Base-by-base conservation (phyloP, 176 grass and related monocot genomes). In the Cenchrus purpureus region DNA sequence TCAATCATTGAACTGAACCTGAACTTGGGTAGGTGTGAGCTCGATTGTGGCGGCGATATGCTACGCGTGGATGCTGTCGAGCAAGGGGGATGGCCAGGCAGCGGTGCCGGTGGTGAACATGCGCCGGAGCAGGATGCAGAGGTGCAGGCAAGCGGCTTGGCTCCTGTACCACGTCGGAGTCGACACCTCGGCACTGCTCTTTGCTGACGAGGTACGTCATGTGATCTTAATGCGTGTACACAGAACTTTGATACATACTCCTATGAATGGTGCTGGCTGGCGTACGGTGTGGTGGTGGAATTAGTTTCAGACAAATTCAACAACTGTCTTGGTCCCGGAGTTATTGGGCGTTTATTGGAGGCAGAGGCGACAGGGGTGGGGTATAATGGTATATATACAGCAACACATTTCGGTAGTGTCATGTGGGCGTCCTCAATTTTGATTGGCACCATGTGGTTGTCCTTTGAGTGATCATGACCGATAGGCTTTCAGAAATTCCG, bases 141-240 rank as follows among this genome's bases (percentile, higher is more conserved):
- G 86, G 70, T 89, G 86, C 72, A 90, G 79, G 84, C 90, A 92
- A 58, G 87, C 85, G 68, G 90, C 87, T 58, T 95, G 93, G 87
- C 87, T 92, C 51, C 88, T 94, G 72, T 80, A 88, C 84, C 85
- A 95, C 86, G 79, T 88, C 45, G 90, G 92, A 8, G 72, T 94
- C 74, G 92, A 94, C 55, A 63, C 90, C 66, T 94, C 92, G 6
- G 87, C 85, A 9, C 76, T 95, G 69, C 87, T 95, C 79, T 95
- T 92, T 28, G 57, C 85, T 1, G 82, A 90, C 14, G 90, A 95
- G 93, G 90, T 95, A 92, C 65, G 19, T 4, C 55, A 78, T 71
- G 32, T 63, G 65, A 83, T 80, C 28, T 70, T 71, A 68, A 49
- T 25, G 63, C 4, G 44, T 16, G 19, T 17, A 44, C 66, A 43